A percentile compares a stretch with the other conserved stretches of the same genome.
These are phyloP conservation scores for Kwoniella mangroviensis DNA, from an alignment of 768 basidiomycete species.

Conservation along the genomic window DNA sequence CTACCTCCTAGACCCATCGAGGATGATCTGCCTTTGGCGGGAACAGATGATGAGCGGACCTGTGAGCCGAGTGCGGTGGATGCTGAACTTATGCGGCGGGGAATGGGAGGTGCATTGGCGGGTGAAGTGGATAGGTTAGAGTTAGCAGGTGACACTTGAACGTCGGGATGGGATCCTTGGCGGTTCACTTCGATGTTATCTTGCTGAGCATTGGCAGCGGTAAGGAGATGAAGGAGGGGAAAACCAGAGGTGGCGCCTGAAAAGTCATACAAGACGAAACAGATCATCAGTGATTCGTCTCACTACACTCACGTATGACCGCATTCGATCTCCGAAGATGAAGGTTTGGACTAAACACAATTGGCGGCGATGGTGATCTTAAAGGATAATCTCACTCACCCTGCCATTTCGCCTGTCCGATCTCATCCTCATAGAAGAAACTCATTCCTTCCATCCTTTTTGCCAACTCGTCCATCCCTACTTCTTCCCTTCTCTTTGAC, in stretches of 20 bases:
- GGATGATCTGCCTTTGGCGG: slow-evolving; percentile 21
- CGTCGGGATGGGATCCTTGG: slow-evolving; percentile 11
- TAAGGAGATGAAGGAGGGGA: slow-evolving; percentile 79
- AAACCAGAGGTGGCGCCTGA: slow-evolving; percentile 86
- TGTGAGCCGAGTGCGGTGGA: slow-evolving; percentile 4
- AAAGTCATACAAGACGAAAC: not conserved
- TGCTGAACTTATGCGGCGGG: slow-evolving; percentile 25
- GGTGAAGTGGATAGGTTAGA: slow-evolving; percentile 54
- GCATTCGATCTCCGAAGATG: no score
- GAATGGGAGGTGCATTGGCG: slow-evolving; percentile 12
- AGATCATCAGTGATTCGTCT: no score
- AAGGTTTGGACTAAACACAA: no score
- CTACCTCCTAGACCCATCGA: slow-evolving; percentile 28
- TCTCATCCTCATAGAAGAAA: slow-evolving; percentile 59
- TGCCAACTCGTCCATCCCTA: slow-evolving; percentile 51
- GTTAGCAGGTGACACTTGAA: slow-evolving; percentile 14
- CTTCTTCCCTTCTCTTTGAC: slow-evolving; percentile 32
- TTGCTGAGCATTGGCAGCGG: slow-evolving; percentile 40
- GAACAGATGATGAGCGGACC: slow-evolving; percentile 7
- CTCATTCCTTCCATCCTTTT: slow-evolving; percentile 57
- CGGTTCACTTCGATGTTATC: slow-evolving; percentile 4
- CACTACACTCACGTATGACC: no score
- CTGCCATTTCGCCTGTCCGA: slow-evolving; percentile 58
- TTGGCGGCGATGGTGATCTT: no score
- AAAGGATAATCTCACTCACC: slow-evolving; percentile 31